These are phyloP conservation scores for Mycena latifolia DNA, from an alignment of 768 basidiomycete species.

Conservation along the genomic window DNA sequence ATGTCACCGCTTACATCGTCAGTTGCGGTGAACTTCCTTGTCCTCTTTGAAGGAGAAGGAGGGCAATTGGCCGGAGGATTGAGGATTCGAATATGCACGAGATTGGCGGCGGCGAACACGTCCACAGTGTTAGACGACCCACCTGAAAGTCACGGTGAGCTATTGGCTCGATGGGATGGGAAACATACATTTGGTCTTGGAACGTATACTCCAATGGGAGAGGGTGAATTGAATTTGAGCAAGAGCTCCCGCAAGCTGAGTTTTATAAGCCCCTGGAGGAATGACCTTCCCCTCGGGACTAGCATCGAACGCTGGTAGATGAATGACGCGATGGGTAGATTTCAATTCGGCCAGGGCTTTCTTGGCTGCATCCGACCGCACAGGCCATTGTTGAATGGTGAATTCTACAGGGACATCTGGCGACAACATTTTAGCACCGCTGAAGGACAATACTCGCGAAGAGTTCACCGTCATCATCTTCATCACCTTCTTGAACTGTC, in stretches of 20 bases:
- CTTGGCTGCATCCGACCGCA: neutral
- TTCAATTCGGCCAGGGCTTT: neutral
- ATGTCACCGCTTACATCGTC: too few species aligned
- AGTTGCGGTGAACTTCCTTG: too few species aligned
- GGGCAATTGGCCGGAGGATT: too few species aligned
- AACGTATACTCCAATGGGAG: neutral
- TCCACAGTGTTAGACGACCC: too few species aligned
- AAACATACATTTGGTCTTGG: neutral
- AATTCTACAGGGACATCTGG: too few species aligned
- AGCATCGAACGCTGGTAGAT: neutral
- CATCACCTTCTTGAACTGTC: neutral
- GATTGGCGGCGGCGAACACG: too few species aligned
- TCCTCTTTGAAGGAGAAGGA: too few species aligned
- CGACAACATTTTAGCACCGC: neutral
- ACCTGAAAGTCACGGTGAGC: too few species aligned
- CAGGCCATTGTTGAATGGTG: constrained; percentile 1
- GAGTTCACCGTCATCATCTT: neutral
- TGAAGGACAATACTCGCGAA: neutral
- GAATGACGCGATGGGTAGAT: neutral
- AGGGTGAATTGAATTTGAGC: neutral
- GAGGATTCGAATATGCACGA: too few species aligned
- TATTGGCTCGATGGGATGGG: too few species aligned
- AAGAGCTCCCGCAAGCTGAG: neutral
- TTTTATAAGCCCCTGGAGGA: neutral
- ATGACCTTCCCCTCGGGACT: neutral